phyloP scores from a whole-genome alignment of 1,284 basidiomycete species.

The Pseudozyma thailandica region DNA sequence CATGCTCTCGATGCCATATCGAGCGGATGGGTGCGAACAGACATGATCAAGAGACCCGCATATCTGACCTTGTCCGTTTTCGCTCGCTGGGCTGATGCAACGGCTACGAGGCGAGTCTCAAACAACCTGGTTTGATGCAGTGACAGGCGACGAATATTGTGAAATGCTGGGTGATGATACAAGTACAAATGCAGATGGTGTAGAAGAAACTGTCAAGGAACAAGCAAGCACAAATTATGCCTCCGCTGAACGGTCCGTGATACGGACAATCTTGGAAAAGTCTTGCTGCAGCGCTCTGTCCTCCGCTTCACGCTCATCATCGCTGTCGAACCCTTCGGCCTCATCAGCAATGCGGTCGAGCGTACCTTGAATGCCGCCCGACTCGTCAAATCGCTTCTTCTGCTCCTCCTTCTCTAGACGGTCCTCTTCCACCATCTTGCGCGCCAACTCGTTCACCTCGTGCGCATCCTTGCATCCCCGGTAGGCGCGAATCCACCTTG shows the following conservation, averaged over 20 bases:
- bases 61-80: too few species aligned
- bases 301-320: slow-evolving; percentile 35
- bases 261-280: slow-evolving; percentile 54
- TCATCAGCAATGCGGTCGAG: slow-evolving; percentile 46
- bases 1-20: too few species aligned
- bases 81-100: too few species aligned
- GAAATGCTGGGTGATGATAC: slow-evolving; percentile 4
- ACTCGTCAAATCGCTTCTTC: slow-evolving; percentile 43
- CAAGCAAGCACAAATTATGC: not conserved
- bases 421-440: slow-evolving; percentile 53
- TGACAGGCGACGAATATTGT: too few species aligned
- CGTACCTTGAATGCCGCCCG: slow-evolving; percentile 45
- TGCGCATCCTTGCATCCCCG: slow-evolving; percentile 36
- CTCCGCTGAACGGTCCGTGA: slow-evolving; percentile 35
- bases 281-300: slow-evolving; percentile 32
- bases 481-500: slow-evolving; percentile 52
- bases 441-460: slow-evolving; percentile 48
- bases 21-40: too few species aligned
- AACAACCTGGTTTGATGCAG: too few species aligned
- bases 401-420: slow-evolving; percentile 45
- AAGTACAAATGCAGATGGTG: slow-evolving; percentile 19
- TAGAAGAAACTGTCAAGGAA: not conserved
- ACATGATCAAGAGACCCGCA: too few species aligned
- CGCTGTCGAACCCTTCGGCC: slow-evolving; percentile 19
- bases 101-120: too few species aligned